These are phyloP conservation scores for Bimuria novae-zelandiae DNA, from an alignment of 2,329 filamentous ascomycete species.

Conservation along the genomic window DNA sequence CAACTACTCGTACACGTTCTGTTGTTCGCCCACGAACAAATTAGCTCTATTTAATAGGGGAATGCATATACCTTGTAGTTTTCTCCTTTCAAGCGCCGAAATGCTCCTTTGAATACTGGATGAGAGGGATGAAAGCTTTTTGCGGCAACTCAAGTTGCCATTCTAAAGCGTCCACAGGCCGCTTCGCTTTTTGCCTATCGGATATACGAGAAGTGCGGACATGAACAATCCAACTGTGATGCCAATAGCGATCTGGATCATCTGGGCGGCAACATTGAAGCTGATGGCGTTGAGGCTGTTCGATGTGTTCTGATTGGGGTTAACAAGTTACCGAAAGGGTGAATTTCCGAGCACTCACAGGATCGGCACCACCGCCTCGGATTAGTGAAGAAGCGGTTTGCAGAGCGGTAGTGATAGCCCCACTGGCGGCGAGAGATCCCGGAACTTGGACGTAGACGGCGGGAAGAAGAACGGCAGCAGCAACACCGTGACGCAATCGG, in stretches of 20 bases:
- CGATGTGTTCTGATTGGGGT: not conserved
- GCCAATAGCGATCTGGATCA: conserved; percentile 57
- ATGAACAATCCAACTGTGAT: conserved; percentile 58
- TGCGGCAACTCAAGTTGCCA: not conserved
- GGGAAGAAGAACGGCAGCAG: conserved; percentile 37
- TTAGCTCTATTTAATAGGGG: conserved; percentile 2
- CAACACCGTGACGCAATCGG: conserved; percentile 61
- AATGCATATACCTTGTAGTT: not conserved
- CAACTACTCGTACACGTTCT: conserved; percentile 8
- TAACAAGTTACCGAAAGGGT: not conserved
- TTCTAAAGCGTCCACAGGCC: conserved; percentile 37
- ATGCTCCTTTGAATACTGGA: not conserved
- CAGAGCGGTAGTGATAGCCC: conserved; percentile 35
- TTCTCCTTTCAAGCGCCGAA: not conserved
- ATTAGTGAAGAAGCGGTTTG: conserved; percentile 34
- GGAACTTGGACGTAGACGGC: conserved; percentile 42
- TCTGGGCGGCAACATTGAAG: conserved; percentile 53
- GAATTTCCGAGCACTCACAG: conserved; percentile 28
- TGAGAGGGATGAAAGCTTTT: not conserved
- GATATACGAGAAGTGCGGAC: conserved; percentile 55
- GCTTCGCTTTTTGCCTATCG: conserved; percentile 53
- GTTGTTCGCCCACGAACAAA: conserved; percentile 1
- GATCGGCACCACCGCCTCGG: conserved; percentile 20
- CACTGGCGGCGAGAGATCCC: conserved; percentile 37
- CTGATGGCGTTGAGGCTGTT: conserved; percentile 16